Evolutionary conservation across 257 asterid species (phyloP).

Genomic region (Leonotis leonurus): DNA sequence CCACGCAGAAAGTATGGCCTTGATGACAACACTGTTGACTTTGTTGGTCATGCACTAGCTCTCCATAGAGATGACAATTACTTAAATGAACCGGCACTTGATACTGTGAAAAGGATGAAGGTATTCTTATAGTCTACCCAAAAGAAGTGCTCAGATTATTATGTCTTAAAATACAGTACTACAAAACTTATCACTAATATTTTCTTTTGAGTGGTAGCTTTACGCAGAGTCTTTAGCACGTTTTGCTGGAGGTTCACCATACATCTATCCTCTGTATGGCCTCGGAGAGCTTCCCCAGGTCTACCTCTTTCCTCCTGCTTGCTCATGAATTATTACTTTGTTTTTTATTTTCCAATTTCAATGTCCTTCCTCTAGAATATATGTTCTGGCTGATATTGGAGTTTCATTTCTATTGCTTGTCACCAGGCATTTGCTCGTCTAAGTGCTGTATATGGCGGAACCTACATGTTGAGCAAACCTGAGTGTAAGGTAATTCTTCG

Average conservation of each 20-base stretch:
- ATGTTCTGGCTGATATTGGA: background rate
- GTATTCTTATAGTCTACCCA: constrained; percentile 26
- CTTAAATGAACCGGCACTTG: constrained; percentile 82
- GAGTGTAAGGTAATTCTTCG: constrained; percentile 69
- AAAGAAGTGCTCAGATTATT: background rate
- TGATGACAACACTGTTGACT: constrained; percentile 89
- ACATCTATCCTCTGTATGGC: constrained; percentile 91
- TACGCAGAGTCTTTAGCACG: constrained; percentile 87
- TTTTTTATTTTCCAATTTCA: background rate
- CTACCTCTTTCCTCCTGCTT: constrained; percentile 5
- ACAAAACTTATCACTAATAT: constrained; percentile 8
- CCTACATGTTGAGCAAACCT: constrained; percentile 92
- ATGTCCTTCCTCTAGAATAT: no score
- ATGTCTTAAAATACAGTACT: constrained; percentile 10
- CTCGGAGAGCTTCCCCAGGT: constrained; percentile 99
- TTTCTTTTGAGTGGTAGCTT: constrained; percentile 43
- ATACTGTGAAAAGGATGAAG: constrained; percentile 86
- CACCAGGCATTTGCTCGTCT: constrained; percentile 92
- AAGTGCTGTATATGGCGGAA: constrained; percentile 99
- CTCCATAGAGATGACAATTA: constrained; percentile 86
- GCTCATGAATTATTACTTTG: background rate
- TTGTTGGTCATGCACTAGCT: constrained; percentile 85
- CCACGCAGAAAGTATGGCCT: constrained; percentile 79
- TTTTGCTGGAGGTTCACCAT: constrained; percentile 97
- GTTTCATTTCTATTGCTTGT: background rate